phyloP scores from a whole-genome alignment of 257 asterid genomes.

The Handroanthus guayacan region DNA sequence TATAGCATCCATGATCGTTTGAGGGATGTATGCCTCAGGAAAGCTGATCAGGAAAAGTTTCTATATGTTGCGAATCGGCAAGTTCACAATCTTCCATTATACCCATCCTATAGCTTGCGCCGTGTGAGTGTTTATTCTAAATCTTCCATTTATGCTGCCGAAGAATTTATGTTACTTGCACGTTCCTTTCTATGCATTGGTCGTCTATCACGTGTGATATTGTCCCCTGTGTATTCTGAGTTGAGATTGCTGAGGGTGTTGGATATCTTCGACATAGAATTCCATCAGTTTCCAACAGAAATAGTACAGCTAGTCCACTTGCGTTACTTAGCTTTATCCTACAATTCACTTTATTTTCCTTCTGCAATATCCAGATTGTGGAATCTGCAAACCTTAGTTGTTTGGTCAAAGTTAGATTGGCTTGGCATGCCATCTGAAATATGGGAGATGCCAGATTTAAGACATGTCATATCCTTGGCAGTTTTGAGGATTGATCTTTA shows the following conservation, averaged over 20 bases:
- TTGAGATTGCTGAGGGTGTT: conserved; percentile 24
- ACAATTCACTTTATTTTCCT: background rate
- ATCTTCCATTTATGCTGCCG: too few relatives aligned
- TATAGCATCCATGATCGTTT: conserved; percentile 4
- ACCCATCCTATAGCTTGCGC: background rate
- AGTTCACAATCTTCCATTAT: too few relatives aligned
- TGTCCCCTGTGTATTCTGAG: background rate
- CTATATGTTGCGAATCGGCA: background rate
- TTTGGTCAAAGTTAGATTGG: background rate
- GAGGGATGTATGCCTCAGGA: background rate
- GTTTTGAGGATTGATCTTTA: too few relatives aligned
- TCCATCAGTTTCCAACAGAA: background rate
- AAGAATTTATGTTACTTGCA: too few relatives aligned
- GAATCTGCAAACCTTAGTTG: conserved; percentile 21
- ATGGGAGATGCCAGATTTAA: conserved; percentile 10
- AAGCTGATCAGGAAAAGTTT: background rate
- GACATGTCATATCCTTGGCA: too few relatives aligned
- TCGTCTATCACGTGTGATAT: background rate
- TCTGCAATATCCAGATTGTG: background rate
- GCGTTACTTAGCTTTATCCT: conserved; percentile 11
- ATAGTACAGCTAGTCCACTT: background rate
- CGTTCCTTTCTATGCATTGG: background rate
- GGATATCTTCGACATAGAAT: background rate
- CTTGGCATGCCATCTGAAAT: background rate
- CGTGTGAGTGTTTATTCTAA: background rate